These are phyloP conservation scores for Graphilbum sp. DNA, from an alignment of 2,329 filamentous ascomycete genomes.

Conservation along the genomic window DNA sequence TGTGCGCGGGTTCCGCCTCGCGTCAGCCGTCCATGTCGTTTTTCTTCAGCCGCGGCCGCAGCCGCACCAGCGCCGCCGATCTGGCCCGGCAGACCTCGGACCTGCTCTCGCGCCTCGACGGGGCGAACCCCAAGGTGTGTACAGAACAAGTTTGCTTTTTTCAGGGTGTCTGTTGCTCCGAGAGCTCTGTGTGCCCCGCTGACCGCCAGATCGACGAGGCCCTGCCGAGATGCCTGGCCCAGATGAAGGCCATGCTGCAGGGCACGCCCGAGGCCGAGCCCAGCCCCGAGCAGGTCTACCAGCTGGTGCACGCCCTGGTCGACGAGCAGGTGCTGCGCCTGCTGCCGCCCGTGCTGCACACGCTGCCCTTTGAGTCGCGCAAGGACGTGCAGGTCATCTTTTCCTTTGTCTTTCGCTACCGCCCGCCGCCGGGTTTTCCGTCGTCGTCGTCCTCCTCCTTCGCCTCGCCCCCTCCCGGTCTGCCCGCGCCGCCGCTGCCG, in stretches of 20 bases:
- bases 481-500: too few relatives aligned
- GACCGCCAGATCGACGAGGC: slow-evolving; percentile 56
- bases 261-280: slow-evolving; percentile 87
- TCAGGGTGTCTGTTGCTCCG: too few relatives aligned
- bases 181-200: too few relatives aligned
- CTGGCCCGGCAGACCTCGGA: slow-evolving; percentile 11
- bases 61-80: slow-evolving; percentile 11
- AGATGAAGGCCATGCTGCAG: slow-evolving; percentile 89
- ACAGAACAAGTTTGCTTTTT: too few relatives aligned
- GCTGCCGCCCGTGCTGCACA: slow-evolving; percentile 67
- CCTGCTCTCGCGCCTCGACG: slow-evolving; percentile 10
- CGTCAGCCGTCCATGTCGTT: slow-evolving; percentile 12
- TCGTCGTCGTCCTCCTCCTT: too few relatives aligned
- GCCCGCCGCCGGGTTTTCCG: slow-evolving; percentile 35
- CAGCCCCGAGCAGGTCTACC: slow-evolving; percentile 72
- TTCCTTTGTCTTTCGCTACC: slow-evolving; percentile 86
- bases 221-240: slow-evolving; percentile 63
- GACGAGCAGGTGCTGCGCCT: slow-evolving; percentile 75
- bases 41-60: slow-evolving; percentile 11
- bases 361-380: slow-evolving; percentile 84
- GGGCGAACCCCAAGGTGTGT: not conserved
- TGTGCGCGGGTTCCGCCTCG: too few relatives aligned
- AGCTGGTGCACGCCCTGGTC: slow-evolving; percentile 70
- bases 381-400: slow-evolving; percentile 95
- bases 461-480: too few relatives aligned